These are phyloP conservation scores for Corinectria fuckeliana DNA, from an alignment of 2,329 filamentous ascomycete species.

Conservation along the genomic window DNA sequence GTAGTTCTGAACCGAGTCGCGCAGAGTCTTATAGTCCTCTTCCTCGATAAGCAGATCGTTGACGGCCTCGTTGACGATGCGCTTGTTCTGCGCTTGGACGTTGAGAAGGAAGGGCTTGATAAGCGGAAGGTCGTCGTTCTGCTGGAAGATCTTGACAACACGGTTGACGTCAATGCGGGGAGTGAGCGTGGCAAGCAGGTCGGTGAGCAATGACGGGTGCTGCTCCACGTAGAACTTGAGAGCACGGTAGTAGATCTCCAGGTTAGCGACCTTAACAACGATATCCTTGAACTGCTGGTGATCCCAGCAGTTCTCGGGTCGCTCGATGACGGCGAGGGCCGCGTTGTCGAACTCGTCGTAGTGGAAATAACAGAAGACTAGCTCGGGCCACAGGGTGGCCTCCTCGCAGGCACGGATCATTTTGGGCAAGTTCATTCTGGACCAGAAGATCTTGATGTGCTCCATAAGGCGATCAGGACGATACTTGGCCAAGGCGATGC, in stretches of 20 bases:
- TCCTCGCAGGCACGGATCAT: slow-evolving; percentile 93
- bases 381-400: slow-evolving; percentile 94
- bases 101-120: slow-evolving; percentile 99
- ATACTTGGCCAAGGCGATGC: slow-evolving; percentile 91
- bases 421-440: slow-evolving; percentile 96
- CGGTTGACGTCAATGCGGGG: slow-evolving; percentile 96
- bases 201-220: slow-evolving; percentile 94
- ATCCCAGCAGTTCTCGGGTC: slow-evolving; percentile 96
- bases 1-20: slow-evolving; percentile 97
- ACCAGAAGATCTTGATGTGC: slow-evolving; percentile 98
- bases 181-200: slow-evolving; percentile 91
- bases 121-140: slow-evolving; percentile 95
- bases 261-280: slow-evolving; percentile 93
- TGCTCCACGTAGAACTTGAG: slow-evolving; percentile 98
- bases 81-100: slow-evolving; percentile 97
- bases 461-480: slow-evolving; percentile 97
- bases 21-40: slow-evolving; percentile 98
- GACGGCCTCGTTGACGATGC: slow-evolving; percentile 95
- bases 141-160: slow-evolving; percentile 98
- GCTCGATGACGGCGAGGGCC: slow-evolving; percentile 96
- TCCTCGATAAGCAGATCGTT: slow-evolving; percentile 98
- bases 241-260: slow-evolving; percentile 98
- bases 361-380: slow-evolving; percentile 97
- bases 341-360: slow-evolving; percentile 99
- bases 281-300: slow-evolving; percentile 99